Evolutionary conservation across 192 early-diverging fungal species (phyloP).

Genomic region (Umbelopsis vinacea): DNA sequence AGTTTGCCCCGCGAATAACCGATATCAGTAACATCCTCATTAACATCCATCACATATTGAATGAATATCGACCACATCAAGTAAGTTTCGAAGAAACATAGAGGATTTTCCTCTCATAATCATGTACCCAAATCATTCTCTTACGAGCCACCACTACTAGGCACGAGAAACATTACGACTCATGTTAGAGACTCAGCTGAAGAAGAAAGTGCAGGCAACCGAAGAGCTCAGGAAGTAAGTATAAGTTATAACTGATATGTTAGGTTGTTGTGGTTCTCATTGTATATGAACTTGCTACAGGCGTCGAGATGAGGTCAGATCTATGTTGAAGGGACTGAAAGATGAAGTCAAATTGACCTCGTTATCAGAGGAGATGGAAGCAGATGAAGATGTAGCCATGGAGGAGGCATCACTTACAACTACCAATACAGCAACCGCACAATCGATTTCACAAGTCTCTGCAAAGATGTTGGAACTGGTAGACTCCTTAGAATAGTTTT

Average conservation of each 20-base stretch:
- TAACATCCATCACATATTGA: constrained; percentile 85
- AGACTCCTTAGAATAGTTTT: background rate
- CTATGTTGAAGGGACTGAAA: constrained; percentile 22
- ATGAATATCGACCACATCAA: constrained; percentile 82
- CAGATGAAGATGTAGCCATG: background rate
- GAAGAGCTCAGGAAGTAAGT: constrained; percentile 46
- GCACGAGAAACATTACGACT: constrained; percentile 67
- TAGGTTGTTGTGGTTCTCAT: too few relatives aligned
- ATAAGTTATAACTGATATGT: background rate
- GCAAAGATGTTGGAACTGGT: constrained; percentile 2
- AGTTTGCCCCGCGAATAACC: constrained; percentile 64
- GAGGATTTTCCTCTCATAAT: background rate
- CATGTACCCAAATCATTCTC: too few relatives aligned
- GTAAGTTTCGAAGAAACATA: constrained; percentile 35
- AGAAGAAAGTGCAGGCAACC: constrained; percentile 49
- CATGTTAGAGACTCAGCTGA: constrained; percentile 71
- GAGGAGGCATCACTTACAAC: background rate
- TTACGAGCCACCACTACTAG: constrained; percentile 25
- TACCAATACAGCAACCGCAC: background rate
- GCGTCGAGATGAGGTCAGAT: constrained; percentile 13
- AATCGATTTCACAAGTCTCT: background rate
- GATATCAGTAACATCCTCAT: constrained; percentile 72
- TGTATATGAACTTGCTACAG: background rate
- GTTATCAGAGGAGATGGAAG: background rate
- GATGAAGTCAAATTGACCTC: background rate